Percentiles rank a stretch among this genome's conserved stretches.
phyloP scores from a whole-genome alignment of 352 stramenopile species.

The Pilasporangium apinafurcum region DNA sequence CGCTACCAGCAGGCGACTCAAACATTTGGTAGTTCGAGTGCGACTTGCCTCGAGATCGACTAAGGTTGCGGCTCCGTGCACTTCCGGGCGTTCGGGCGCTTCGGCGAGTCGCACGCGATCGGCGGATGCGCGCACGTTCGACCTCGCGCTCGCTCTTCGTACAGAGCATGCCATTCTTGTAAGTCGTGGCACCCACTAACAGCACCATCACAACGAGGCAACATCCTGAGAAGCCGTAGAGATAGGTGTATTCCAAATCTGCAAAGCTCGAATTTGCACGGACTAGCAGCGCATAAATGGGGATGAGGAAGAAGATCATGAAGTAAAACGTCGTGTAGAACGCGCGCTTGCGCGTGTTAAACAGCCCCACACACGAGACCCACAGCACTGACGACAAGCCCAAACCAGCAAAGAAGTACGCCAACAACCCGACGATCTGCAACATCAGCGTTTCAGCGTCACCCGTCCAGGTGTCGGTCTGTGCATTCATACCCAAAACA shows the following conservation, averaged over 20 bases:
- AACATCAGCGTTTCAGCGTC: constrained; percentile 59
- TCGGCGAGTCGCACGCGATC: constrained; percentile 38
- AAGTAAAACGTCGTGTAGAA: constrained; percentile 65
- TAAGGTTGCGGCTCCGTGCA: constrained; percentile 53
- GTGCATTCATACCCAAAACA: constrained; percentile 52
- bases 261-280: constrained; percentile 21
- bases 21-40: constrained; percentile 69
- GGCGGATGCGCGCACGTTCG: constrained; percentile 44
- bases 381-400: constrained; percentile 69
- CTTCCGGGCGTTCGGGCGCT: constrained; percentile 51
- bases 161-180: constrained; percentile 64
- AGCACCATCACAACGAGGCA: constrained; percentile 35
- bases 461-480: constrained; percentile 37
- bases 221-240: constrained; percentile 42
- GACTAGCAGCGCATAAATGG: constrained; percentile 34
- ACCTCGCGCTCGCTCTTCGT: constrained; percentile 52
- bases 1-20: constrained; percentile 46
- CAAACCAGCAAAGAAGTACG: constrained; percentile 78
- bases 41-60: constrained; percentile 53
- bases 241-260: constrained; percentile 43
- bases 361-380: constrained; percentile 67
- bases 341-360: constrained; percentile 53
- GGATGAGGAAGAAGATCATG: constrained; percentile 69
- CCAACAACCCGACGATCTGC: constrained; percentile 55
- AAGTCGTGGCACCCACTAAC: constrained; percentile 45